phyloP scores from a whole-genome alignment of 164 flowering plant genomes.

The Tinospora cordifolia region DNA sequence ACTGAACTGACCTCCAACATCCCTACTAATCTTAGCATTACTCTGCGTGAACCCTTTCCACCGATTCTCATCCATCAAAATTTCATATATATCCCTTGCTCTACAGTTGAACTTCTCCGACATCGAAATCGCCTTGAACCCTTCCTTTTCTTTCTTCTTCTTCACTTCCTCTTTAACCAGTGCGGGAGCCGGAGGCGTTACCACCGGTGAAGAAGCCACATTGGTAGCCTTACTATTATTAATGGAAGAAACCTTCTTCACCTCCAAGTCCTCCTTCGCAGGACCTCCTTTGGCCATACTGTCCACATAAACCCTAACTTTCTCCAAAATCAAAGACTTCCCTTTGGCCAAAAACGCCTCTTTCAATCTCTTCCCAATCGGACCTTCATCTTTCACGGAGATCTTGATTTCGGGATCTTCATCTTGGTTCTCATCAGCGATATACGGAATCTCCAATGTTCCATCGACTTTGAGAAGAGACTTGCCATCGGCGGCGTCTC shows the following conservation, averaged over 20 bases:
- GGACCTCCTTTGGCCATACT: slow-evolving; percentile 92
- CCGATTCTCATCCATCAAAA: slow-evolving; percentile 95
- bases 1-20: slow-evolving; percentile 77
- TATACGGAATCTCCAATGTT: slow-evolving; percentile 67
- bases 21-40: slow-evolving; percentile 88
- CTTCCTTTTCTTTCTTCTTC: slow-evolving; percentile 49
- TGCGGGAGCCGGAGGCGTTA: not conserved
- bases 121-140: slow-evolving; percentile 74
- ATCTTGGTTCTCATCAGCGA: slow-evolving; percentile 92
- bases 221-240: not conserved
- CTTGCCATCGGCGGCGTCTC: slow-evolving; percentile 43
- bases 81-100: slow-evolving; percentile 79
- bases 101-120: slow-evolving; percentile 82
- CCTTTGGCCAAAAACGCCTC: slow-evolving; percentile 40
- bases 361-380: slow-evolving; percentile 30
- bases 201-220: not conserved
- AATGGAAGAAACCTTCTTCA: slow-evolving; percentile 34
- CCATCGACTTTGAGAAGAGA: slow-evolving; percentile 52
- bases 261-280: slow-evolving; percentile 73
- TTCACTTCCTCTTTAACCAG: not conserved
- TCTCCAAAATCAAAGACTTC: slow-evolving; percentile 56
- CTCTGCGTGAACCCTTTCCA: slow-evolving; percentile 99
- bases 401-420: slow-evolving; percentile 47
- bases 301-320: slow-evolving; percentile 66
- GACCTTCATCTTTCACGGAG: slow-evolving; percentile 64